A percentile compares a stretch with the other conserved stretches of the same genome.
These are phyloP conservation scores for Takashimella tepidaria DNA, from an alignment of 1,284 basidiomycete species.

Conservation along the genomic window DNA sequence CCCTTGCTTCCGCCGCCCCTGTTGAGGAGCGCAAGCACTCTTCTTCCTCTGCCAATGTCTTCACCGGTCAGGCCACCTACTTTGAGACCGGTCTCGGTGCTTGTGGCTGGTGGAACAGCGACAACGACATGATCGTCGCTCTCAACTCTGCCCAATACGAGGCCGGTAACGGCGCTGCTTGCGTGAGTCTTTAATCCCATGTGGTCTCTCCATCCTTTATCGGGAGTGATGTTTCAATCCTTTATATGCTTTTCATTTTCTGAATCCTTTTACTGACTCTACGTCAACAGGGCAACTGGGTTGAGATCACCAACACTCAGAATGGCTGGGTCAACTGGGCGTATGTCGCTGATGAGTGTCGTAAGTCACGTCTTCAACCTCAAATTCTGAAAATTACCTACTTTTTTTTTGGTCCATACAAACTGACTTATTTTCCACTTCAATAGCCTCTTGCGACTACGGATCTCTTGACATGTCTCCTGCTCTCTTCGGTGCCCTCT, in stretches of 20 bases:
- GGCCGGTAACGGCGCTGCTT: neutral
- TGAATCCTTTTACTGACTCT: too few species aligned
- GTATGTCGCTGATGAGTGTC: slow-evolving; percentile 53
- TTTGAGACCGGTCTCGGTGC: slow-evolving; percentile 42
- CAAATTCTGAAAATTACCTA: too few species aligned
- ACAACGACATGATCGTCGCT: slow-evolving; percentile 38
- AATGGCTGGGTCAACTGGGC: slow-evolving; percentile 59
- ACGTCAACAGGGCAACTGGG: slow-evolving; percentile 53
- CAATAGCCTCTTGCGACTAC: slow-evolving; percentile 48
- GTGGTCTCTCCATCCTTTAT: too few species aligned
- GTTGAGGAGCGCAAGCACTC: slow-evolving; percentile 17
- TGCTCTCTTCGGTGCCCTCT: slow-evolving; percentile 45
- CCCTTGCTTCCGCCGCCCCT: slow-evolving; percentile 23
- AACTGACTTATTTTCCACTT: too few species aligned
- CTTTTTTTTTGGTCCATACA: too few species aligned
- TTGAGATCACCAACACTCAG: slow-evolving; percentile 60
- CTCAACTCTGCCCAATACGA: slow-evolving; percentile 33
- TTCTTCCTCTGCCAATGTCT: neutral
- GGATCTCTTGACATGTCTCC: slow-evolving; percentile 51
- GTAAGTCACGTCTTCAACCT: too few species aligned
- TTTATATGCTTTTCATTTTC: neutral
- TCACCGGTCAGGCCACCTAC: slow-evolving; percentile 27
- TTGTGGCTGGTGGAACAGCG: slow-evolving; percentile 30
- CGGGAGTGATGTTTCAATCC: too few species aligned
- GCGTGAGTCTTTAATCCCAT: too few species aligned